Conservation (phyloP, 305 asterid genomes). For the Andrographis paniculata region DNA sequence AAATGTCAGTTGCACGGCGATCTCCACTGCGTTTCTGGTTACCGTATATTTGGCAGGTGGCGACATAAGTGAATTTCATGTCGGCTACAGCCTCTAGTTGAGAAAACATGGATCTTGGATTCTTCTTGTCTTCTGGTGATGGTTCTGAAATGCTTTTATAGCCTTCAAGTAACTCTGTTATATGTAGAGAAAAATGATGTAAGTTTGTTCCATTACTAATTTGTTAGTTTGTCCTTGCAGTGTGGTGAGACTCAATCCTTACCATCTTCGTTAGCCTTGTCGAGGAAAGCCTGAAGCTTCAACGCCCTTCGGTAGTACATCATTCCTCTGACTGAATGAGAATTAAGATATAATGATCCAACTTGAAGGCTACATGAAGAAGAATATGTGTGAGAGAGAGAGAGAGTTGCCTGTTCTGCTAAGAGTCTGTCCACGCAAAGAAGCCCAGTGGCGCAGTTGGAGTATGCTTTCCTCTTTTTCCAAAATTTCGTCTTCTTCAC, state of each 20-base stretch:
- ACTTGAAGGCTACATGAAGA: constrained; percentile 6
- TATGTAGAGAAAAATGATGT: constrained; percentile 15
- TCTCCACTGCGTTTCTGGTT: constrained; percentile 95
- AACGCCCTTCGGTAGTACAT: constrained; percentile 98
- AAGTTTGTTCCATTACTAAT: background rate
- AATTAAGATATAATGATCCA: constrained; percentile 16
- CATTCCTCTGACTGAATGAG: constrained; percentile 93
- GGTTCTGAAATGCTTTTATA: constrained; percentile 66
- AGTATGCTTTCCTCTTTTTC: constrained; percentile 85
- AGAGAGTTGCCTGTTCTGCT: constrained; percentile 71
- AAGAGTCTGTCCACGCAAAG: constrained; percentile 98
- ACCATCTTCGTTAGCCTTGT: constrained; percentile 92
- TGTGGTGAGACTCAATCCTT: constrained; percentile 16
- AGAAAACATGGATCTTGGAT: constrained; percentile 88
- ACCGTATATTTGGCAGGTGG: constrained; percentile 98
- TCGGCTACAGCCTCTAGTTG: constrained; percentile 96
- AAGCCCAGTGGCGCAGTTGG: constrained; percentile 99
- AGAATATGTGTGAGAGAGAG: constrained; percentile 6
- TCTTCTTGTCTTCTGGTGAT: constrained; percentile 80
- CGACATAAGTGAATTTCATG: constrained; percentile 96
- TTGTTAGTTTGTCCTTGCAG: constrained; percentile 17
- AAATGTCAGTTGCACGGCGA: constrained; percentile 97
- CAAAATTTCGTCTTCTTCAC: constrained; percentile 64
- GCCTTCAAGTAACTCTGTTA: constrained; percentile 85
- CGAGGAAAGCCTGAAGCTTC: constrained; percentile 98